Percentiles rank a stretch among this genome's conserved stretches.
These are phyloP conservation scores for Croton setiger DNA, from an alignment of 441 rosid genomes.

Conservation along the genomic window DNA sequence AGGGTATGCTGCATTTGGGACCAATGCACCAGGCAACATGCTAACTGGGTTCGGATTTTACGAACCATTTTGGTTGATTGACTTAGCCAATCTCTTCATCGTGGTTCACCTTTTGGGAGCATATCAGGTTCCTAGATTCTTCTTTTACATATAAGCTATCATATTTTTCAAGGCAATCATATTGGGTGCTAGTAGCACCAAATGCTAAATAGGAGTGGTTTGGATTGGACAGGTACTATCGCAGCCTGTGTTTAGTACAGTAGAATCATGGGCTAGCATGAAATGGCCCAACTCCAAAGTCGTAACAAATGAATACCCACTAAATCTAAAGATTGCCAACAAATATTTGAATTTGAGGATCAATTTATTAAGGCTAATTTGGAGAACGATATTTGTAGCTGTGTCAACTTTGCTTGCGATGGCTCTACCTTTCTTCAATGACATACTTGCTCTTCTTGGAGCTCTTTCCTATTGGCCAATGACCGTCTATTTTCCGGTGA, in stretches of 20 bases:
- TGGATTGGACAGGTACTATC: conserved; percentile 22
- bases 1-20: conserved; percentile 33
- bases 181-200: too few relatives aligned
- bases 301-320: conserved; percentile 9
- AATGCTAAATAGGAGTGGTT: too few relatives aligned
- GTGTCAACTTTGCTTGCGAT: conserved; percentile 25
- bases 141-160: too few relatives aligned
- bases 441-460: conserved; percentile 31
- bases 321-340: not conserved
- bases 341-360: conserved; percentile 1
- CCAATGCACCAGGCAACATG: conserved; percentile 30
- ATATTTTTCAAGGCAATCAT: too few relatives aligned
- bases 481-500: conserved; percentile 33
- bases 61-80: conserved; percentile 33
- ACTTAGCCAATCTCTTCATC: conserved; percentile 31
- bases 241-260: conserved; percentile 23
- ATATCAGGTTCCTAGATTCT: conserved; percentile 24
- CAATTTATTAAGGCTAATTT: conserved; percentile 29
- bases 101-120: conserved; percentile 36
- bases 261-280: conserved; percentile 29
- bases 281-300: conserved; percentile 28
- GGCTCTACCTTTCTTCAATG: conserved; percentile 36
- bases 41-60: conserved; percentile 35
- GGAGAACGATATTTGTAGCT: conserved; percentile 31
- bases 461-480: conserved; percentile 32